A percentile compares a stretch with the other conserved stretches of the same genome.
These are phyloP conservation scores for Priceomyces medius DNA, from an alignment of 805 yeast genomes.

Conservation along the genomic window DNA sequence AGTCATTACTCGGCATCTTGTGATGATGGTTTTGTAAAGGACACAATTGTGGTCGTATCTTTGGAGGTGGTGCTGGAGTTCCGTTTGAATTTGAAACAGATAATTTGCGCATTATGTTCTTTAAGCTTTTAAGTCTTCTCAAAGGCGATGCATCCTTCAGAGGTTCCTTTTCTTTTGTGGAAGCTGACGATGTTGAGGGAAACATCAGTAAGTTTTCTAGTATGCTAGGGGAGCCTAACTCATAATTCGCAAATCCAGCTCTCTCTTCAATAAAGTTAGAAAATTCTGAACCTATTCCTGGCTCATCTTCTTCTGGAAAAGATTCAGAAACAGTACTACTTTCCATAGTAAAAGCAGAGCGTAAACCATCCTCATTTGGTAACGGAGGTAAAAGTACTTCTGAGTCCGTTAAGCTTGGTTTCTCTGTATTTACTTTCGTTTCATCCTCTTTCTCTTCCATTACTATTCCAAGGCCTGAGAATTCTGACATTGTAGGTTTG, in stretches of 20 bases:
- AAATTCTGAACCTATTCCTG: constrained; percentile 7
- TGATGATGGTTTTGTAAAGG: constrained; percentile 12
- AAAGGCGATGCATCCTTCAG: constrained; percentile 25
- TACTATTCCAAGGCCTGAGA: constrained; percentile 32
- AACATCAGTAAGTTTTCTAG: constrained; percentile 12
- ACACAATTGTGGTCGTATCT: constrained; percentile 11
- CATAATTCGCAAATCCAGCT: constrained; percentile 11
- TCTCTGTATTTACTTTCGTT: neutral
- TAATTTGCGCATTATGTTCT: constrained; percentile 34
- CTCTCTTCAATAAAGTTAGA: constrained; percentile 8
- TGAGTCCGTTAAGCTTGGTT: constrained; percentile 1
- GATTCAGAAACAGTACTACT: constrained; percentile 5
- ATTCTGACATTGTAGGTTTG: constrained; percentile 3
- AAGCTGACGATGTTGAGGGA: constrained; percentile 9
- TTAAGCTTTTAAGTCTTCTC: constrained; percentile 35
- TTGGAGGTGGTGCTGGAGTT: constrained; percentile 1
- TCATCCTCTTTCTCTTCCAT: constrained; percentile 25
- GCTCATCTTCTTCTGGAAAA: constrained; percentile 5
- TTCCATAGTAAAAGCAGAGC: constrained; percentile 3
- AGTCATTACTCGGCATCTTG: constrained; percentile 3
- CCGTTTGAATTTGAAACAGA: constrained; percentile 11
- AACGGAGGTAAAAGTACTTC: constrained; percentile 30
- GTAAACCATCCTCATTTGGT: constrained; percentile 19
- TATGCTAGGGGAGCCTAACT: constrained; percentile 17
- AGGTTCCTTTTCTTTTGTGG: neutral